Evolutionary conservation across 73 alveolate species (phyloP), one percentile per base, ranked within the genome.

Genomic region (Paramecium bursaria): DNA sequence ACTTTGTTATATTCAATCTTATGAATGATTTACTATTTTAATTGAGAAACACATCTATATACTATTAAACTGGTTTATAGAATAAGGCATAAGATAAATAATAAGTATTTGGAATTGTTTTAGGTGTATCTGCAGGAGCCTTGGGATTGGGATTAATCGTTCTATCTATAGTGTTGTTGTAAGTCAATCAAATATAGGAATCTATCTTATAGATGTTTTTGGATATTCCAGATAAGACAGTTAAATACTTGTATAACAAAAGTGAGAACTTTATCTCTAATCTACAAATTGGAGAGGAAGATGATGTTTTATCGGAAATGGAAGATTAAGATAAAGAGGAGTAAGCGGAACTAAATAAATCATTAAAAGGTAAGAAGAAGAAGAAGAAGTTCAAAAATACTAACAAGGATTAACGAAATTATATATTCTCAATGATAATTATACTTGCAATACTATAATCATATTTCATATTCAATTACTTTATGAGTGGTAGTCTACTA

Each of bases 241-340:
- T 79, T 4, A 79, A 79, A 21, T 53, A 53, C 46, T 47, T 79
- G 51, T 79, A 79, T 35, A 53, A 61, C 1, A 79, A 79, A 9
- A 53, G 89, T 54, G 89, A 79, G 30, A 79, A 79, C 46, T 79
- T 79, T 25, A 79, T 79, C 14, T 53, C 75, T 22, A 79, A 79
- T 55, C 42, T 79, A 7, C 26, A 79, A 79, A 79, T 79, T 21
- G 89, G 89, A 15, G 89, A 79, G 15, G 89, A 79, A 27, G 89
- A 79, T 39, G 89, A 79, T 30, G 77, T 79, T 19, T 48, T 61
- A 21, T 79, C 89, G 22, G 82, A 67, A 10, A 15, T 79, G 10
- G 89, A 79, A n/a, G 89, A 79, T 30, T 30, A 53, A 3, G 89
- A 79, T 48, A 79, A 79, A 25, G 49, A 53, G 26, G 76, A 79